A percentile compares a stretch with the other conserved stretches of the same genome.
Conservation (phyloP, 345 rosid genomes). For the Aurinia saxatilis region DNA sequence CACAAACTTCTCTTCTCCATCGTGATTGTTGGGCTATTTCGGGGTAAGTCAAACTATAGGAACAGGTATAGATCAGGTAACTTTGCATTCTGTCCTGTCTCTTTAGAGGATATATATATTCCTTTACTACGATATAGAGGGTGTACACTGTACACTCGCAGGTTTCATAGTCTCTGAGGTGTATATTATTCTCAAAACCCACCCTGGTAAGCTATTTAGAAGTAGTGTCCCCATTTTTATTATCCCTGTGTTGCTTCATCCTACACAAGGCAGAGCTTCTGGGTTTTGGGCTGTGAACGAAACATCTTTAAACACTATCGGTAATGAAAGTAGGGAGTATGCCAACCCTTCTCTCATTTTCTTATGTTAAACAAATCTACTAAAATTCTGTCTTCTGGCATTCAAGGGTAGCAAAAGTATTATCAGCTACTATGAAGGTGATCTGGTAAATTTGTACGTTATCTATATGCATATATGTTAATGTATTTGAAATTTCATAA, state of each 20-base stretch:
- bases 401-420: constrained; percentile 69
- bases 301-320: constrained; percentile 47
- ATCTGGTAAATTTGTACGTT: constrained; percentile 56
- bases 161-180: constrained; percentile 32
- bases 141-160: constrained; percentile 7
- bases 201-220: constrained; percentile 45
- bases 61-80: constrained; percentile 41
- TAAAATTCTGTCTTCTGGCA: constrained; percentile 51
- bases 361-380: constrained; percentile 44
- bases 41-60: constrained; percentile 38
- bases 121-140: not conserved
- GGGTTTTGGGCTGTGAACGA: constrained; percentile 45
- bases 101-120: constrained; percentile 1
- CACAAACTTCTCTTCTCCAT: constrained; percentile 19
- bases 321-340: constrained; percentile 64
- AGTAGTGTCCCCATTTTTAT: constrained; percentile 21
- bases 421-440: constrained; percentile 75
- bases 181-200: constrained; percentile 27
- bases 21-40: constrained; percentile 29
- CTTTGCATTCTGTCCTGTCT: constrained; percentile 27
- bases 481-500: constrained; percentile 27
- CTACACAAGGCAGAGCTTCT: constrained; percentile 44
- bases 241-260: constrained; percentile 38
- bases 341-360: constrained; percentile 41
- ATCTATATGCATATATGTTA: constrained; percentile 8